These are phyloP conservation scores for Nicotiana noctiflora DNA, from an alignment of 257 asterid species.

Conservation along the genomic window DNA sequence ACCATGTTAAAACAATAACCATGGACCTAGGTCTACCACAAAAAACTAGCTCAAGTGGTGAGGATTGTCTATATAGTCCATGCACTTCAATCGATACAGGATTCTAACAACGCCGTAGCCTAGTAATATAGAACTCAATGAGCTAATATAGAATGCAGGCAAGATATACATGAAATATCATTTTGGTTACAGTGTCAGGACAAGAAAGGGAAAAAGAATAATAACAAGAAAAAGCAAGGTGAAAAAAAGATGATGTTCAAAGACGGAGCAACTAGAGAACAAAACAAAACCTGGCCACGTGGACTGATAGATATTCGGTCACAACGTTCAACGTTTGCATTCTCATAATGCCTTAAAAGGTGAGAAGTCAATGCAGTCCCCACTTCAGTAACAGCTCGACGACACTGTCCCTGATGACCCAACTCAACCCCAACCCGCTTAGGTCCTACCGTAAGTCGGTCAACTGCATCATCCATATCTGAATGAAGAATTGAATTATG, in stretches of 20 bases:
- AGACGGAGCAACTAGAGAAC: not conserved
- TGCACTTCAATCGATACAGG: not conserved
- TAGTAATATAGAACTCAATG: not conserved
- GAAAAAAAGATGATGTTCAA: not conserved
- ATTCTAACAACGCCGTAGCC: not conserved
- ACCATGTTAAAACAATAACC: not conserved
- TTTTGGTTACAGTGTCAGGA: not conserved
- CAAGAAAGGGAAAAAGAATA: not conserved
- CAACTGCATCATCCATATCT: constrained; percentile 96
- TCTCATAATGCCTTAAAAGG: constrained; percentile 65
- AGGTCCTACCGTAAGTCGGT: constrained; percentile 95
- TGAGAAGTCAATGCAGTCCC: constrained; percentile 90
- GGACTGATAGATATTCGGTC: constrained; percentile 91
- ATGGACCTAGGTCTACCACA: not conserved
- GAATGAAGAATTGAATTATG: constrained; percentile 66
- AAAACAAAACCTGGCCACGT: constrained; percentile 74
- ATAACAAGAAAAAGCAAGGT: not conserved
- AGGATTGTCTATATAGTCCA: not conserved
- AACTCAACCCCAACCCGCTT: constrained; percentile 67
- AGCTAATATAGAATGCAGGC: not conserved
- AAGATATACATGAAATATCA: not conserved
- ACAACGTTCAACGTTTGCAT: constrained; percentile 78
- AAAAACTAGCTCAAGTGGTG: not conserved
- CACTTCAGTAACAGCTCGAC: constrained; percentile 80
- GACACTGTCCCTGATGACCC: constrained; percentile 91